Base-by-base conservation (phyloP, 768 basidiomycete genomes). In the Termitomyces sp. region DNA sequence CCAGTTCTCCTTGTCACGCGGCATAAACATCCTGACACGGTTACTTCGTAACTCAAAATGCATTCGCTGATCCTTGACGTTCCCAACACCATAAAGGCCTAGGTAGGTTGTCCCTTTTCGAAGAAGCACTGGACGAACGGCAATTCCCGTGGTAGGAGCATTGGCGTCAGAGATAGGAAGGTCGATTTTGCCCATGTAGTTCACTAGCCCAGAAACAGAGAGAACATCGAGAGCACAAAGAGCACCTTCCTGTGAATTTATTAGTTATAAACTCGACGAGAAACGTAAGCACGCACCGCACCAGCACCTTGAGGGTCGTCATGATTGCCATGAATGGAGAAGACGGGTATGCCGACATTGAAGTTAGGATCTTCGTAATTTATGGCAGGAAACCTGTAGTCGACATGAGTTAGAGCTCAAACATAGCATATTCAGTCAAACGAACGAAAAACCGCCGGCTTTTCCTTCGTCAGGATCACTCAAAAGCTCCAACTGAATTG, bases 281-380 rank as follows among this genome's bases (percentile, higher is more conserved):
- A 44, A 33, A 44, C 2, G 52, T 20, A 8, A 33, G 20, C 15
- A 76, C 92, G 63, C 68, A 94, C 95, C 9, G 91, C 81, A 3
- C 96, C 95, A 22, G 94, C 89, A 20, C 97, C 97, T 76, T 98
- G 97, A 38, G 97, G 97, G 68, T 99, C 97, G 69, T 99, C 97
- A 74, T 99, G 97, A 70, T 99, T 99, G 46, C 97, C 97, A 69
- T 99, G 97, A 55, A 99, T 98, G 0, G 96, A 98, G 75, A 99
- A 99, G 33, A 98, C 91, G 3, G 97, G 97, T n/a, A 97, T 93
- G 4, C 86, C 87, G 55, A 99, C 83, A 71, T 99, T 99, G 59
- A 98, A 80, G 71, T 99, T 98, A 2, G 90, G 86, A 68, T 99
- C 96, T 73, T 99, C 95, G 69, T 98, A 98, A 73, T 99, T 98